These are phyloP conservation scores for Microascus cirrosus DNA, from an alignment of 2,329 filamentous ascomycete species.

Conservation along the genomic window DNA sequence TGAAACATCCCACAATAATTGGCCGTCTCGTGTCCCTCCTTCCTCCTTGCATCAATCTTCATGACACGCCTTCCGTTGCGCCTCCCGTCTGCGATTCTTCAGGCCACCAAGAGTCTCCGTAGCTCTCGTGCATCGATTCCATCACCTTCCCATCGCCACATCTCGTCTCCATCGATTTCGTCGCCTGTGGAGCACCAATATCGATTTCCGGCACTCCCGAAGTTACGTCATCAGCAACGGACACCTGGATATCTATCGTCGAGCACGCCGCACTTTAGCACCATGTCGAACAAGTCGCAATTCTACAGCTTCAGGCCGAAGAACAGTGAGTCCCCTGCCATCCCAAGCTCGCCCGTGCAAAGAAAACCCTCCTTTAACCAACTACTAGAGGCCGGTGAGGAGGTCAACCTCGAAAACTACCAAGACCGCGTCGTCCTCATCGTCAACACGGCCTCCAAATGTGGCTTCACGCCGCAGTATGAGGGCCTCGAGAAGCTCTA, in stretches of 20 bases:
- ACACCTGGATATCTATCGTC: background rate
- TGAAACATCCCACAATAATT: background rate
- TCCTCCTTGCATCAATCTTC: background rate
- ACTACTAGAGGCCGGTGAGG: constrained; percentile 42
- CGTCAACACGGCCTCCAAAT: constrained; percentile 98
- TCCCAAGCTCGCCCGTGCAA: background rate
- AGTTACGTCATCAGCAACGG: background rate
- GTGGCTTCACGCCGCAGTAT: constrained; percentile 96
- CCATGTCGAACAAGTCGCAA: constrained; percentile 34
- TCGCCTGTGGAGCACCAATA: background rate
- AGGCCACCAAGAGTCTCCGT: background rate
- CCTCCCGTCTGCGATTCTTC: background rate
- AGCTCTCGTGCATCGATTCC: background rate
- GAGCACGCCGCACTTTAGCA: background rate
- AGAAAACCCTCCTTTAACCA: background rate
- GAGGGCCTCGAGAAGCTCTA: constrained; percentile 83
- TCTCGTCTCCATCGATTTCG: background rate
- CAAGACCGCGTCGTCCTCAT: constrained; percentile 89
- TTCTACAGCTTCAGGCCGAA: constrained; percentile 82
- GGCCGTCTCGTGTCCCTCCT: background rate
- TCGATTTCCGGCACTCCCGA: background rate
- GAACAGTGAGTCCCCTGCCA: constrained; percentile 49
- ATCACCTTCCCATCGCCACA: background rate
- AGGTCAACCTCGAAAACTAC: constrained; percentile 59
- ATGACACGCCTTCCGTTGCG: background rate